Conservation (phyloP, 805 yeast genomes). For the Metschnikowia amazonensis region DNA sequence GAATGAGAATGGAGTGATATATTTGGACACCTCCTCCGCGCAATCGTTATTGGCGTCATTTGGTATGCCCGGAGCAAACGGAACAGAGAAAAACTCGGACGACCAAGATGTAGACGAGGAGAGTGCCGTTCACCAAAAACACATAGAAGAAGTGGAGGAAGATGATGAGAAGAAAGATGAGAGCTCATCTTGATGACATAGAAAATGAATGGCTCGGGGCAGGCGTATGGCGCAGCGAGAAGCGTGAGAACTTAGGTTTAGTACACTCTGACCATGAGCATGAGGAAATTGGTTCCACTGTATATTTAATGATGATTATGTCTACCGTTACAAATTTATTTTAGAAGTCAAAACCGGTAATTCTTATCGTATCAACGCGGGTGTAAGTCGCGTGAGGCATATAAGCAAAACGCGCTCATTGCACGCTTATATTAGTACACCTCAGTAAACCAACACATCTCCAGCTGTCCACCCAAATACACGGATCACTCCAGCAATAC, state of each 20-base stretch:
- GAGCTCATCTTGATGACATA: constrained; percentile 5
- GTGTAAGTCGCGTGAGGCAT: constrained; percentile 5
- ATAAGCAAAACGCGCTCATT: constrained; percentile 6
- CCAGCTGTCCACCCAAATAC: background rate
- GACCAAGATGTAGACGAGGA: constrained; percentile 27
- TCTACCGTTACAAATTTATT: background rate
- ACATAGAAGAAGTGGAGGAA: constrained; percentile 31
- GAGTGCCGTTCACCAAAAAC: constrained; percentile 25
- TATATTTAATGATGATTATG: constrained; percentile 18
- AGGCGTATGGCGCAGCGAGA: background rate
- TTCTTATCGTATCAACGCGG: background rate
- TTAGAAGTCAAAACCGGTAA: background rate
- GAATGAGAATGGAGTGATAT: constrained; percentile 61
- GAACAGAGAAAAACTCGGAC: constrained; percentile 22
- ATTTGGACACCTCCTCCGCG: constrained; percentile 59
- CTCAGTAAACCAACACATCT: background rate
- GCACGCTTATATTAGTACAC: background rate
- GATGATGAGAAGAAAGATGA: constrained; percentile 19
- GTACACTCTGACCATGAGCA: background rate
- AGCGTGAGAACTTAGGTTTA: background rate
- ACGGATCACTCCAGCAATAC: background rate
- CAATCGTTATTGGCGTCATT: constrained; percentile 58
- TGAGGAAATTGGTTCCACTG: constrained; percentile 6
- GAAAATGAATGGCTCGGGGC: constrained; percentile 4
- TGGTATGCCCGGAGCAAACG: constrained; percentile 32